Conservation (phyloP, 305 asterid species). For the Ajuga reptans region DNA sequence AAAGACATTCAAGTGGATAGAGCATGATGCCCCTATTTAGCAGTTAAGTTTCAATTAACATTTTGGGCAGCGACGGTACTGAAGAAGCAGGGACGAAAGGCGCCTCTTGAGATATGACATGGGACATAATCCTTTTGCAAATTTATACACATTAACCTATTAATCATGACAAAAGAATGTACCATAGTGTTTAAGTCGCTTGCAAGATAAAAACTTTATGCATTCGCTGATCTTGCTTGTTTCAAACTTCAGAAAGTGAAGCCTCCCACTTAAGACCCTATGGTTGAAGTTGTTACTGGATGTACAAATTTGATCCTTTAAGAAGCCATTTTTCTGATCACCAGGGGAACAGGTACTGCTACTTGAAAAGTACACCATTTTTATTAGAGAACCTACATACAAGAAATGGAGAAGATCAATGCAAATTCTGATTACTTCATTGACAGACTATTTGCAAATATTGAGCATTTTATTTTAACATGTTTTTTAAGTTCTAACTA, state of each 20-base stretch:
- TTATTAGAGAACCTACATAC: slow-evolving; percentile 61
- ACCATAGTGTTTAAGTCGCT: slow-evolving; percentile 48
- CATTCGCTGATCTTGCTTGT: slow-evolving; percentile 65
- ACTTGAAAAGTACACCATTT: slow-evolving; percentile 68
- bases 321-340: slow-evolving; percentile 28
- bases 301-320: slow-evolving; percentile 25
- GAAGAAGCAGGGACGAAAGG: slow-evolving; percentile 10
- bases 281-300: slow-evolving; percentile 32
- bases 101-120: background rate
- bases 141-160: background rate
- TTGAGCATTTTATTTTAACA: background rate
- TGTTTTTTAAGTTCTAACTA: background rate
- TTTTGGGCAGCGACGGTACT: background rate
- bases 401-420: slow-evolving; percentile 2
- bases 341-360: slow-evolving; percentile 31
- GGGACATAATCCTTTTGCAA: slow-evolving; percentile 1
- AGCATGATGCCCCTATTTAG: background rate
- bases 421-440: slow-evolving; percentile 13
- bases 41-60: background rate
- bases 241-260: slow-evolving; percentile 65
- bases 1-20: background rate
- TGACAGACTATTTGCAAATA: background rate
- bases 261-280: slow-evolving; percentile 44
- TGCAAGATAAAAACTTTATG: slow-evolving; percentile 58
- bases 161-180: slow-evolving; percentile 23